Conservation (phyloP, 73 alveolate genomes). For the Tetrahymena malaccensis region DNA sequence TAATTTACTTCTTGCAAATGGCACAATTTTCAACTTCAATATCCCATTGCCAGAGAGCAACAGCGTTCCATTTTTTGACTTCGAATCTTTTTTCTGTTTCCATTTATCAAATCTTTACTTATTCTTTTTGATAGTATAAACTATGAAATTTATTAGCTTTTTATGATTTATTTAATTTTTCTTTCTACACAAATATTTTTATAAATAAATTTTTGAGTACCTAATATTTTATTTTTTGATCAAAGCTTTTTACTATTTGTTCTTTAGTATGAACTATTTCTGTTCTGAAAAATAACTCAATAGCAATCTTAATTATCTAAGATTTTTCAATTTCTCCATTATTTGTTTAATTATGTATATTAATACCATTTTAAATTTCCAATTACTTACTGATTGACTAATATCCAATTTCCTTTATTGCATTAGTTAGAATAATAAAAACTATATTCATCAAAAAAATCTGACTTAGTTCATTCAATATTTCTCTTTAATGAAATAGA, state of each 20-base stretch:
- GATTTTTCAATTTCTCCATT: neutral
- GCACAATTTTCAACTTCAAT: conserved; percentile 96
- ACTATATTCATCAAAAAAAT: neutral
- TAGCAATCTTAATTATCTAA: no score
- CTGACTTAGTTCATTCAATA: neutral
- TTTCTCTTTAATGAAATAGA: no score
- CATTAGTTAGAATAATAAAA: neutral
- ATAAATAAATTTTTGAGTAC: neutral
- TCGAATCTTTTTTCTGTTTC: conserved; percentile 61
- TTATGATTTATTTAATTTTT: neutral
- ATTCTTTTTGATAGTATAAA: neutral
- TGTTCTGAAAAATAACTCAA: neutral
- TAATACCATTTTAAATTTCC: neutral
- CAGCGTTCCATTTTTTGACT: conserved; percentile 90
- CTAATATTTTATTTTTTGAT: neutral
- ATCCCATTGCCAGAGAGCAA: conserved; percentile 94
- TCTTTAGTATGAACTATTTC: neutral
- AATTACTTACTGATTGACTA: neutral
- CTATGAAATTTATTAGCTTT: neutral
- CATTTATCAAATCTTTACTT: neutral
- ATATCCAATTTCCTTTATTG: neutral
- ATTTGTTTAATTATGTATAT: no score
- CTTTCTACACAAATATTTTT: neutral
- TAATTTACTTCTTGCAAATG: conserved; percentile 76
- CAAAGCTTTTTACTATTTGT: neutral